These are phyloP conservation scores for Leccinum aurantiacum DNA, from an alignment of 768 basidiomycete genomes.

Conservation along the genomic window DNA sequence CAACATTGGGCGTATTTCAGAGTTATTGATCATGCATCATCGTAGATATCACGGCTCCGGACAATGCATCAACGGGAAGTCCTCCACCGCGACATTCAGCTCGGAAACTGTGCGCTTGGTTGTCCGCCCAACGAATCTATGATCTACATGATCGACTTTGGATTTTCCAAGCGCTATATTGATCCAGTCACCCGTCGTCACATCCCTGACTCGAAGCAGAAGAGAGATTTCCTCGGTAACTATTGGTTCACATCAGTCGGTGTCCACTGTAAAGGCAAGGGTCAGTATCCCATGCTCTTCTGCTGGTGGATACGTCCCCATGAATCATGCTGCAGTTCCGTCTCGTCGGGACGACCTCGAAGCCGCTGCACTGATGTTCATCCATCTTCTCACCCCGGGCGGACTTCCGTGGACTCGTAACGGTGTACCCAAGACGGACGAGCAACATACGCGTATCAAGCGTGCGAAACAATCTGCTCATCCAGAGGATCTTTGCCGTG, in stretches of 20 bases:
- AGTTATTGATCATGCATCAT: slow-evolving; percentile 9
- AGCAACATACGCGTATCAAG: slow-evolving; percentile 61
- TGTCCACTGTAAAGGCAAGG: slow-evolving; percentile 76
- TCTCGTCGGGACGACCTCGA: slow-evolving; percentile 80
- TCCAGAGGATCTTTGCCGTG: slow-evolving; percentile 67
- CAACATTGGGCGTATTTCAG: not conserved
- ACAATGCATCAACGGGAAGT: slow-evolving; percentile 75
- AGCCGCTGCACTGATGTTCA: slow-evolving; percentile 74
- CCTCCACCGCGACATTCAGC: slow-evolving; percentile 76
- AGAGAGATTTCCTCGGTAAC: slow-evolving; percentile 78
- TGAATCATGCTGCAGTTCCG: slow-evolving; percentile 51
- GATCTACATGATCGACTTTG: slow-evolving; percentile 85
- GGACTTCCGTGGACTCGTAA: slow-evolving; percentile 79
- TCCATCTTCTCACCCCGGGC: slow-evolving; percentile 74
- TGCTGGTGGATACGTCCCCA: slow-evolving; percentile 18
- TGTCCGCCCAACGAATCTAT: slow-evolving; percentile 53
- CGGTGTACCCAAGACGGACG: slow-evolving; percentile 72
- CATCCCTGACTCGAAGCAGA: slow-evolving; percentile 64
- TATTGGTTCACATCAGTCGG: slow-evolving; percentile 82
- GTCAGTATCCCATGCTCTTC: slow-evolving; percentile 37
- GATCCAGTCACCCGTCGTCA: slow-evolving; percentile 65
- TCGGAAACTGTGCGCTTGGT: slow-evolving; percentile 74
- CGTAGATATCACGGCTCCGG: slow-evolving; percentile 67
- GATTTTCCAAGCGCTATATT: slow-evolving; percentile 78
- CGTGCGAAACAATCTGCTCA: slow-evolving; percentile 59